Evolutionary conservation across 1,284 basidiomycete genomes (phyloP).

Genomic region (Ustilago shanxiensis): DNA sequence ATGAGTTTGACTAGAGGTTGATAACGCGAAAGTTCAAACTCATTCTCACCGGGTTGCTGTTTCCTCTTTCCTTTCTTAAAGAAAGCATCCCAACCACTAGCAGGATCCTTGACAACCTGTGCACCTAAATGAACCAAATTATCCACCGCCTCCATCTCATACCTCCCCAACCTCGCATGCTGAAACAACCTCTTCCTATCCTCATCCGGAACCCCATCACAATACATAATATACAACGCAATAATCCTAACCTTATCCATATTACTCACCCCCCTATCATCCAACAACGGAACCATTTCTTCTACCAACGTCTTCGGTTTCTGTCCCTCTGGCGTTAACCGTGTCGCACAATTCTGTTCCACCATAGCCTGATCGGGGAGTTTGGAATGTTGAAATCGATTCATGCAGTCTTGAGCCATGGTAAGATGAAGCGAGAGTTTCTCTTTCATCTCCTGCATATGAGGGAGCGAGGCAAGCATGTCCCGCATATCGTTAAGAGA

Average conservation of each 20-base stretch:
- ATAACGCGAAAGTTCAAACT: conserved; percentile 94
- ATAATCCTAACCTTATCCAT: conserved; percentile 94
- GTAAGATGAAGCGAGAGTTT: conserved; percentile 96
- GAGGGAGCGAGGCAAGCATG: conserved; percentile 94
- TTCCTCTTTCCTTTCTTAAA: conserved; percentile 78
- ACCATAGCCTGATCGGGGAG: conserved; percentile 87
- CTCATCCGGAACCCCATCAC: conserved; percentile 97
- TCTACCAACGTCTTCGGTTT: conserved; percentile 78
- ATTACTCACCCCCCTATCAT: conserved; percentile 79
- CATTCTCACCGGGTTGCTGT: conserved; percentile 80
- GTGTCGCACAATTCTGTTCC: conserved; percentile 78
- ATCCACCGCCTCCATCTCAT: conserved; percentile 95
- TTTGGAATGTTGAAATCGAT: conserved; percentile 87
- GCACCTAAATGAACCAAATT: conserved; percentile 86
- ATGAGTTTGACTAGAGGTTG: conserved; percentile 87
- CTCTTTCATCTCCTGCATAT: conserved; percentile 95
- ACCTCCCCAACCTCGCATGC: conserved; percentile 88
- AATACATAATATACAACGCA: conserved; percentile 92
- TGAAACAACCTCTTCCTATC: conserved; percentile 94
- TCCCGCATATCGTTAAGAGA: conserved; percentile 98
- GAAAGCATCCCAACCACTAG: conserved; percentile 52
- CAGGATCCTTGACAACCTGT: conserved; percentile 79
- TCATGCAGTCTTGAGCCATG: conserved; percentile 98
- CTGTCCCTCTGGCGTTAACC: conserved; percentile 64
- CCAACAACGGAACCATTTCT: conserved; percentile 97